Percentiles rank a stretch among this genome's conserved stretches.
phyloP scores from a whole-genome alignment of 495 filamentous ascomycete species.

The Chaetomium fimeti region DNA sequence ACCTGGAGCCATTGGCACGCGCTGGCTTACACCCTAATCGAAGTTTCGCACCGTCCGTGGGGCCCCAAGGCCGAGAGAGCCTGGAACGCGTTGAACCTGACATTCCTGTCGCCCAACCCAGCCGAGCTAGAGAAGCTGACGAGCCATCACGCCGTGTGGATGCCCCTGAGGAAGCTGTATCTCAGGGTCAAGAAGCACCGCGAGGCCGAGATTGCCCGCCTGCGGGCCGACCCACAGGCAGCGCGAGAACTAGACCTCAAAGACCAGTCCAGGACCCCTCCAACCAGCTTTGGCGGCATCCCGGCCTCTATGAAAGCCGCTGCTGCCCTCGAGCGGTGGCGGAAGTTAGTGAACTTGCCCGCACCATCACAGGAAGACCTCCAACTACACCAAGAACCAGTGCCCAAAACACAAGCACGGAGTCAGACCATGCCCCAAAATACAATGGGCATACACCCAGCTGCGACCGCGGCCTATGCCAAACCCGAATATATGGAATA shows the following conservation, averaged over 20 bases:
- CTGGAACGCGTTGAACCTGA: constrained; percentile 68
- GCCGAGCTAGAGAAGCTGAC: constrained; percentile 51
- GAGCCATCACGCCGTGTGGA: constrained; percentile 64
- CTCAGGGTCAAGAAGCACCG: constrained; percentile 60
- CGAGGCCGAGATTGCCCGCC: constrained; percentile 47
- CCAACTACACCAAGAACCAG: constrained; percentile 13
- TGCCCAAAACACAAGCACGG: neutral
- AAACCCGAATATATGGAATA: constrained; percentile 32
- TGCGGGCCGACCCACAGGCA: constrained; percentile 44
- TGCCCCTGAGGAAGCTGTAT: constrained; percentile 69
- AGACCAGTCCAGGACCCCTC: constrained; percentile 37
- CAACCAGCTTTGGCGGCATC: constrained; percentile 40
- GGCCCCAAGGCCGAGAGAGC: constrained; percentile 68
- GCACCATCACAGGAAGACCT: constrained; percentile 21
- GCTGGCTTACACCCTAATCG: constrained; percentile 70
- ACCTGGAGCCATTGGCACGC: constrained; percentile 83
- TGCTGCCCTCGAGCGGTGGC: constrained; percentile 45
- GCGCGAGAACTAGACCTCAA: constrained; percentile 43
- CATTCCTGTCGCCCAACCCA: constrained; percentile 56
- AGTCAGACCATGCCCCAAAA: constrained; percentile 5
- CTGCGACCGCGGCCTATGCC: neutral
- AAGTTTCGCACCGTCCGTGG: constrained; percentile 72
- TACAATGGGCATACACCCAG: neutral
- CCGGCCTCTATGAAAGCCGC: constrained; percentile 39
- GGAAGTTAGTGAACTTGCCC: constrained; percentile 46